Conservation (phyloP, 2,329 filamentous ascomycete species). For the Talaromyces atroroseus region DNA sequence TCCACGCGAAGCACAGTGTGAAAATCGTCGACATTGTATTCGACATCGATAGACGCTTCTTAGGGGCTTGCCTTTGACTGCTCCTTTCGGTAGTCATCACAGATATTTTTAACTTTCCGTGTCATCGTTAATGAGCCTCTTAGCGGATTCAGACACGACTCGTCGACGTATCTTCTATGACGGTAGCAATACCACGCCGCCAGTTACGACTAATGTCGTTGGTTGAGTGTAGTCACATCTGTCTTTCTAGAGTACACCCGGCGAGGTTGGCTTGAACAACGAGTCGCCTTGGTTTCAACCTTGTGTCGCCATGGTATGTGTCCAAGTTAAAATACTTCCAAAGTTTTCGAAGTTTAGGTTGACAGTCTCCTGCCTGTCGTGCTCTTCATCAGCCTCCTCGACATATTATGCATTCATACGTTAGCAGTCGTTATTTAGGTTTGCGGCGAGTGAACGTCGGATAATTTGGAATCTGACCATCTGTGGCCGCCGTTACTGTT, state of each 20-base stretch:
- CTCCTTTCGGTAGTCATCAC: not conserved
- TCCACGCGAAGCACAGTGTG: constrained; percentile 8
- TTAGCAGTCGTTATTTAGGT: not conserved
- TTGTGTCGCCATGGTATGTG: not conserved
- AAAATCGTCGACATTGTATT: not conserved
- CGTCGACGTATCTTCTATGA: not conserved
- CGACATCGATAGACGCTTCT: not conserved
- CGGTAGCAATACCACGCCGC: too few relatives aligned
- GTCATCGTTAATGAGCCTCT: not conserved
- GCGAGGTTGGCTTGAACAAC: not conserved
- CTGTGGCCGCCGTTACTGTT: not conserved
- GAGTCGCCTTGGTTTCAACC: not conserved
- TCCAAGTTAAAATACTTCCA: not conserved
- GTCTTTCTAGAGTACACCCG: not conserved
- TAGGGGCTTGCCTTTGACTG: not conserved
- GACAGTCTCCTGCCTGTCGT: not conserved
- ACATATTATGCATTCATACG: not conserved
- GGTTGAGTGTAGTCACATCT: not conserved
- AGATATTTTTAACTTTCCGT: not conserved
- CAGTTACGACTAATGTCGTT: not conserved
- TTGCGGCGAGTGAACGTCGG: not conserved
- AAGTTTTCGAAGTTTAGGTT: not conserved
- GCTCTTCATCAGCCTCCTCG: not conserved
- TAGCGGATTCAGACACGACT: not conserved
- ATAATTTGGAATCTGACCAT: not conserved